Percentiles rank a stretch among this genome's conserved stretches.
Conservation (phyloP, 2,329 filamentous ascomycete species). For the Fusarium penzigii region DNA sequence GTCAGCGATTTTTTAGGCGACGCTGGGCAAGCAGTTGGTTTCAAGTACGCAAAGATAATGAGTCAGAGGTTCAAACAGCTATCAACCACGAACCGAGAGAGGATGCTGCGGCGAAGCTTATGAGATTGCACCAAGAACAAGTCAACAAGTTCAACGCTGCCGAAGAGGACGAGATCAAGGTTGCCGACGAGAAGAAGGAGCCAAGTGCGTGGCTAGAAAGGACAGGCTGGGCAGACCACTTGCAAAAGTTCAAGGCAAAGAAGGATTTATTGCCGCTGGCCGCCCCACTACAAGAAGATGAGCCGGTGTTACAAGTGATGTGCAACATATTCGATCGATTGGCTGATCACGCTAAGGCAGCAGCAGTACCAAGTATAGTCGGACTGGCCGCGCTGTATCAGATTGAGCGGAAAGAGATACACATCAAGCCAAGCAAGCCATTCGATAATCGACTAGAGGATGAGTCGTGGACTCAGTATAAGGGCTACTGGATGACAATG, state of each 20-base stretch:
- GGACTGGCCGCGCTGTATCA: background rate
- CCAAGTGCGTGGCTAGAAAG: background rate
- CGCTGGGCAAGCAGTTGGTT: no score
- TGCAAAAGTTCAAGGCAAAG: background rate
- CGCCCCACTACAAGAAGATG: background rate
- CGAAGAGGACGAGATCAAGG: background rate
- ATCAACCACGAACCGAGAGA: no score
- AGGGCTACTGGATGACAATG: background rate
- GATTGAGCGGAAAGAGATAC: constrained; percentile 1
- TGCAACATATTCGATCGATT: background rate
- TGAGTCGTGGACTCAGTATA: background rate
- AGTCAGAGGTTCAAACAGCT: no score
- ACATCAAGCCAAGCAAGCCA: background rate
- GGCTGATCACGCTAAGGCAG: no score
- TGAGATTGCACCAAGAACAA: background rate
- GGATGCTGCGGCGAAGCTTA: background rate
- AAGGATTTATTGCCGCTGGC: background rate
- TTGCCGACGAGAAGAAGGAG: background rate
- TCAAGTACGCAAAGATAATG: no score
- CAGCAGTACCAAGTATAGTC: background rate
- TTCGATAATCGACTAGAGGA: background rate
- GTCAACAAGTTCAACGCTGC: background rate
- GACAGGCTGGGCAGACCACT: background rate
- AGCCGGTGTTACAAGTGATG: background rate
- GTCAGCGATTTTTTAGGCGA: no score